Evolutionary conservation across 148 eudicot species (phyloP).

Genomic region (Polygonum aviculare): DNA sequence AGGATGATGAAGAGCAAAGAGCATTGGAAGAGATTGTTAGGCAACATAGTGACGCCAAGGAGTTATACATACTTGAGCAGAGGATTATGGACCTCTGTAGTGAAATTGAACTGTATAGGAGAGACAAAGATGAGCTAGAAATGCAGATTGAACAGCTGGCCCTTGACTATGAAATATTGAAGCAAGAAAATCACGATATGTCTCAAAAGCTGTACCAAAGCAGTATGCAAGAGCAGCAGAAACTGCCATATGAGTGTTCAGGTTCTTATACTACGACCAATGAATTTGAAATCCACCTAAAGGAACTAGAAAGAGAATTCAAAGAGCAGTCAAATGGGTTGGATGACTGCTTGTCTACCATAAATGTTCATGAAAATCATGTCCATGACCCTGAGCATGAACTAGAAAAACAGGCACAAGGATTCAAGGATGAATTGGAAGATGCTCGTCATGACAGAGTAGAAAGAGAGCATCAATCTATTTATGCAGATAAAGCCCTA

Average conservation of each 20-base stretch:
- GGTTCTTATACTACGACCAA: slow-evolving; percentile 30
- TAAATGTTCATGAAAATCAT: slow-evolving; percentile 23
- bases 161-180: slow-evolving; percentile 88
- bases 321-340: slow-evolving; percentile 20
- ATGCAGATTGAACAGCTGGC: slow-evolving; percentile 95
- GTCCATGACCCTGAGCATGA: slow-evolving; percentile 16
- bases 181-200: slow-evolving; percentile 85
- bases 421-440: slow-evolving; percentile 12
- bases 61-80: slow-evolving; percentile 53
- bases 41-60: slow-evolving; percentile 61
- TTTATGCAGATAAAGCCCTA: slow-evolving; percentile 36
- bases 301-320: slow-evolving; percentile 28
- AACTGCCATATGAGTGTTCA: slow-evolving; percentile 72
- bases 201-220: slow-evolving; percentile 65
- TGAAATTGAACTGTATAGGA: slow-evolving; percentile 66
- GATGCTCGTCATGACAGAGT: slow-evolving; percentile 10
- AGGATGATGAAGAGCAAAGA: slow-evolving; percentile 69
- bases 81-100: slow-evolving; percentile 63
- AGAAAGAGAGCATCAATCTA: slow-evolving; percentile 16
- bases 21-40: slow-evolving; percentile 73
- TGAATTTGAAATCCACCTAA: slow-evolving; percentile 21
- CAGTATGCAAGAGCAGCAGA: slow-evolving; percentile 73
- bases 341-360: slow-evolving; percentile 19
- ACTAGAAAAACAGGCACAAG: slow-evolving; percentile 21
- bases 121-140: slow-evolving; percentile 88